Conservation (phyloP, 768 basidiomycete genomes). For the Kwoniella europaea region DNA sequence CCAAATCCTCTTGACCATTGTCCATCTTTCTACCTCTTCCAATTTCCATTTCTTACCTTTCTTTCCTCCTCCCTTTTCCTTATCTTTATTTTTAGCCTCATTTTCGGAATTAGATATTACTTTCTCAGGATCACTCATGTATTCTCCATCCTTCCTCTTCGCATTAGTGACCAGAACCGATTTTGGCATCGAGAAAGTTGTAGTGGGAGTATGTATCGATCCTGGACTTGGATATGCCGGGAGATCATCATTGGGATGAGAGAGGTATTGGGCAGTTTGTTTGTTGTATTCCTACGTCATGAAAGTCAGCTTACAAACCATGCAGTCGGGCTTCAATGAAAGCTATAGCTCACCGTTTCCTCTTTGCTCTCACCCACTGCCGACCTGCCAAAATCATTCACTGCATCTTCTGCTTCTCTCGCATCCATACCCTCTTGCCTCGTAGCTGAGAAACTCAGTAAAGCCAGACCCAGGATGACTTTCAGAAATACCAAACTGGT, state of each 20-base stretch:
- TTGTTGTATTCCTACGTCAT: conserved; percentile 73
- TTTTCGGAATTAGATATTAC: background rate
- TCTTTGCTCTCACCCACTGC: conserved; percentile 89
- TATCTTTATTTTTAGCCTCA: conserved; percentile 26
- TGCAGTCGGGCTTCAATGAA: background rate
- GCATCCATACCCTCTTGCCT: conserved; percentile 77
- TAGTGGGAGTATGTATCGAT: conserved; percentile 6
- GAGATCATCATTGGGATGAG: conserved; percentile 73
- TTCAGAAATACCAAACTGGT: conserved; percentile 78
- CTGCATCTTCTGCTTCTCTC: conserved; percentile 70
- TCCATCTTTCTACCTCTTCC: conserved; percentile 89
- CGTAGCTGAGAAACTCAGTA: conserved; percentile 79
- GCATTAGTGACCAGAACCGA: background rate
- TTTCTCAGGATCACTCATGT: conserved; percentile 35
- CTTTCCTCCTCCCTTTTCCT: conserved; percentile 37
- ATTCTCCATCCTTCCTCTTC: background rate
- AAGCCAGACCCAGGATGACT: conserved; percentile 85
- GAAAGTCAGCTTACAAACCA: background rate
- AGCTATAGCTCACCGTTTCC: conserved; percentile 67
- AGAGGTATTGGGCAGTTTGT: conserved; percentile 73
- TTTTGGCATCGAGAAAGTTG: conserved; percentile 2
- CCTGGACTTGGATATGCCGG: conserved; percentile 49
- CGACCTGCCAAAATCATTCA: conserved; percentile 88
- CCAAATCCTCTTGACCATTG: conserved; percentile 94
- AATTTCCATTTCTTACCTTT: conserved; percentile 72